Evolutionary conservation across 208 protist genomes (phyloP), one percentile per base, ranked within the genome.

Genomic region (Plasmodiophora brassicae): DNA sequence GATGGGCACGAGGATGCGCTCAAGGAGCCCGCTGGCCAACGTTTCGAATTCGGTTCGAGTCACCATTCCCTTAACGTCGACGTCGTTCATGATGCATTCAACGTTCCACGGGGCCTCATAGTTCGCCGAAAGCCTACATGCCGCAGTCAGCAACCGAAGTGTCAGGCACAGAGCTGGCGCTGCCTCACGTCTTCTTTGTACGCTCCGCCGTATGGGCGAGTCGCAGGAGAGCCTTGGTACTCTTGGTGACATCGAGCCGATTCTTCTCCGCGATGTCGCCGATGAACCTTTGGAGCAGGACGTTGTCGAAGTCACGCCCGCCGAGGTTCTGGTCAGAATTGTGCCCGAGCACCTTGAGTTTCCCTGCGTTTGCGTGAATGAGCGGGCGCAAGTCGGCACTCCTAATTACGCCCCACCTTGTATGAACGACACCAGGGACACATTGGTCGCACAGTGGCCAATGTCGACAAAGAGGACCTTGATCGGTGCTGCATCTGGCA

Each of bases 401-500:
- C 25, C 50, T 14, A 57, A 57, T 28, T 28, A 57, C 14, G 25
- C n/a, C n/a, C n/a, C 1, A 22, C 86, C 87, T 25, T 89, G 32
- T 28, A 38, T 25, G n/a, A 85, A 45, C 0, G 43, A 5, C 22
- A 53, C 89, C 14, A 89, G 71, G 32, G 85, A 36, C 28, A 85
- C 84, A 45, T 89, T 90, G 0, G 54, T 41, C 0, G n/a, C 45
- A 36, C 45, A 90, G 44, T 90, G 86, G 50, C 89, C 89, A 43
- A 90, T 71, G 50, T 90, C 89, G 20, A 90, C 72, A 35, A 90
- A 90, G 0, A 89, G 44, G 22, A 86, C 43, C 46, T 54, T 88
- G 14, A 89, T 50, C 1, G 14, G 28, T 36, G 20, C 35, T 0
- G 53, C 35, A 1, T 90, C 87, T 85, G 71, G 60, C 0, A 90